Evolutionary conservation across 441 rosid species (phyloP).

Genomic region (Corymbia citriodora): DNA sequence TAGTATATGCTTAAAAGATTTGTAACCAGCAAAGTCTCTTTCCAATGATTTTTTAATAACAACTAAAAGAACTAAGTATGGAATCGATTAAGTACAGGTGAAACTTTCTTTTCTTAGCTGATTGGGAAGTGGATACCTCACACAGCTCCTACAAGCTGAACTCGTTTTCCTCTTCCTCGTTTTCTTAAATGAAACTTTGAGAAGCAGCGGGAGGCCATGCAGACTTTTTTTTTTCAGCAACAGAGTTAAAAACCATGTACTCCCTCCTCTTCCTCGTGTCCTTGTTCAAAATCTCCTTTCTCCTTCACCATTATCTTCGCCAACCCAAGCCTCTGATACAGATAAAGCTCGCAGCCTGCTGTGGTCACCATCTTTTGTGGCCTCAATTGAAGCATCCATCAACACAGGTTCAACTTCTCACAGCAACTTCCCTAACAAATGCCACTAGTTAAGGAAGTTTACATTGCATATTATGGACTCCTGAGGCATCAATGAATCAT

Average conservation of each 20-base stretch:
- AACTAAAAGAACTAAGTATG: background rate
- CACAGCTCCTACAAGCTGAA: background rate
- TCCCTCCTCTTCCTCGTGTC: slow-evolving; percentile 37
- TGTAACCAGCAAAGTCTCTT: no score
- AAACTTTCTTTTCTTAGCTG: background rate
- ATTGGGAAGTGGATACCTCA: background rate
- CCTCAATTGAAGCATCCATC: slow-evolving; percentile 65
- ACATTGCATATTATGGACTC: background rate
- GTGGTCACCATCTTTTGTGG: slow-evolving; percentile 62
- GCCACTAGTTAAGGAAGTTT: background rate
- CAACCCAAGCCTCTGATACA: slow-evolving; percentile 13
- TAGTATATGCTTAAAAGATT: background rate
- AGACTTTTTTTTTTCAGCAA: background rate
- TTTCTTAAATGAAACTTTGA: background rate
- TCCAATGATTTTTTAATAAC: background rate
- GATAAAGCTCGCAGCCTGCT: slow-evolving; percentile 42
- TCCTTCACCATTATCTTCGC: slow-evolving; percentile 14
- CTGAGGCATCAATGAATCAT: background rate
- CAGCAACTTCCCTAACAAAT: slow-evolving; percentile 48
- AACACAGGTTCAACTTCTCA: slow-evolving; percentile 65
- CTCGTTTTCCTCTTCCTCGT: background rate
- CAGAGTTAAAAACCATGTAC: background rate
- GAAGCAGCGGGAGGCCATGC: background rate
- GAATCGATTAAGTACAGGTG: background rate
- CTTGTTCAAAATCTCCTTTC: slow-evolving; percentile 25